phyloP scores from a whole-genome alignment of 2,329 filamentous ascomycete species.

The Aspergillus melleus region DNA sequence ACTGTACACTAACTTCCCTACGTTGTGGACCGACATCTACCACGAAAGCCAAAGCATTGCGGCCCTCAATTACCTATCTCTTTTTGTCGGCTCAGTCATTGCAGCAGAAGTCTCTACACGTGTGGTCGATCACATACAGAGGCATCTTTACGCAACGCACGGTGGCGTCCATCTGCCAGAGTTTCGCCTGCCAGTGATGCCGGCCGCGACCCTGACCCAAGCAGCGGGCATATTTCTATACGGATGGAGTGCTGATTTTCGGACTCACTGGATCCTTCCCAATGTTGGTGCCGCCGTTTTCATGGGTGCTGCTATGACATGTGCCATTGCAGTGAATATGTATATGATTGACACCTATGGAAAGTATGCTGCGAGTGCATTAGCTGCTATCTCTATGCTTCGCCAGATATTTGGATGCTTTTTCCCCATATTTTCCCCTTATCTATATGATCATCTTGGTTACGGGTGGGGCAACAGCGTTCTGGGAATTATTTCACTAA shows the following conservation, averaged over 20 bases:
- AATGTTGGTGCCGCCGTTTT: slow-evolving; percentile 46
- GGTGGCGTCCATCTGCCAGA: slow-evolving; percentile 46
- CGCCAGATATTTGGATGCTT: slow-evolving; percentile 49
- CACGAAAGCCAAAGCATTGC: slow-evolving; percentile 53
- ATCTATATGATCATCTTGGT: slow-evolving; percentile 38
- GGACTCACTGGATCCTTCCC: slow-evolving; percentile 49
- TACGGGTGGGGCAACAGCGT: slow-evolving; percentile 47
- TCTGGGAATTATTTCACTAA: slow-evolving; percentile 33
- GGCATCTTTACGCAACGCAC: slow-evolving; percentile 26
- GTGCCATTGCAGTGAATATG: slow-evolving; percentile 19
- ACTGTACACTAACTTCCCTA: slow-evolving; percentile 60
- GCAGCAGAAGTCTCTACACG: slow-evolving; percentile 49
- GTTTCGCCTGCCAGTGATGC: slow-evolving; percentile 55
- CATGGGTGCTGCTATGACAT: slow-evolving; percentile 34
- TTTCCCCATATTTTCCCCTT: slow-evolving; percentile 50
- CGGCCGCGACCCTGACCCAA: slow-evolving; percentile 52
- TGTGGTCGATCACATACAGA: slow-evolving; percentile 46
- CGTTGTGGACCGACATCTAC: slow-evolving; percentile 56
- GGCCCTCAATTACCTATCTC: slow-evolving; percentile 61
- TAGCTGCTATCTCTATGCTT: slow-evolving; percentile 50
- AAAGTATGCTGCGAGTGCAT: slow-evolving; percentile 49
- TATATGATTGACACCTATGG: slow-evolving; percentile 44
- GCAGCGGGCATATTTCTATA: slow-evolving; percentile 52
- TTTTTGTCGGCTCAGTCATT: slow-evolving; percentile 59
- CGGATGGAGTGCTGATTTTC: slow-evolving; percentile 50